Conservation (phyloP, 2,329 filamentous ascomycete species). For the Aspergillus terreus region DNA sequence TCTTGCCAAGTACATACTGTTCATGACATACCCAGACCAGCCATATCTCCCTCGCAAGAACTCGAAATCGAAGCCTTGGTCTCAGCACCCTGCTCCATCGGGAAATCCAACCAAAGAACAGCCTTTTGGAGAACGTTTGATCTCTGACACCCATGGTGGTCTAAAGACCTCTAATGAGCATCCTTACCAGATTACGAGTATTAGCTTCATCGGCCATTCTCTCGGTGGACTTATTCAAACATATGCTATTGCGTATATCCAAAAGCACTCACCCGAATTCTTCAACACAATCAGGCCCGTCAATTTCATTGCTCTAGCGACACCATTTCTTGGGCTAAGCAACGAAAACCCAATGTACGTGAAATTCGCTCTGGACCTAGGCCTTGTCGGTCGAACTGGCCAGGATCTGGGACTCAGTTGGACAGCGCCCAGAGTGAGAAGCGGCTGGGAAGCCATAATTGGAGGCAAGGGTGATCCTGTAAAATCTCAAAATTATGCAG, state of each 20-base stretch:
- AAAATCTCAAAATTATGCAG: conserved; percentile 54
- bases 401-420: conserved; percentile 94
- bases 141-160: conserved; percentile 36
- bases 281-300: conserved; percentile 81
- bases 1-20: conserved; percentile 83
- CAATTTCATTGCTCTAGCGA: conserved; percentile 85
- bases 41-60: conserved; percentile 70
- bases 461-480: conserved; percentile 65
- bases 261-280: conserved; percentile 90
- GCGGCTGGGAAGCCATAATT: conserved; percentile 84
- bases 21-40: conserved; percentile 90
- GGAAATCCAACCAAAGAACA: conserved; percentile 23
- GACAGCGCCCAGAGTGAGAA: conserved; percentile 80
- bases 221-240: conserved; percentile 86
- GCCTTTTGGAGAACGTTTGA: conserved; percentile 31
- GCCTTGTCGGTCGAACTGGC: conserved; percentile 89
- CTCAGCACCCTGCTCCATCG: conserved; percentile 45
- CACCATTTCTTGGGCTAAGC: conserved; percentile 84
- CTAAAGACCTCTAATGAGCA: conserved; percentile 44
- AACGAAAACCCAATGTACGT: conserved; percentile 98
- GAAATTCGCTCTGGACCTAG: conserved; percentile 94
- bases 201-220: conserved; percentile 91
- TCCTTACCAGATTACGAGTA: conserved; percentile 83
- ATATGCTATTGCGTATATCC: conserved; percentile 92
- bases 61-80: conserved; percentile 47